These are phyloP conservation scores for Coelastrella sp. DNA, from an alignment of 139 green algal species.

Conservation along the genomic window DNA sequence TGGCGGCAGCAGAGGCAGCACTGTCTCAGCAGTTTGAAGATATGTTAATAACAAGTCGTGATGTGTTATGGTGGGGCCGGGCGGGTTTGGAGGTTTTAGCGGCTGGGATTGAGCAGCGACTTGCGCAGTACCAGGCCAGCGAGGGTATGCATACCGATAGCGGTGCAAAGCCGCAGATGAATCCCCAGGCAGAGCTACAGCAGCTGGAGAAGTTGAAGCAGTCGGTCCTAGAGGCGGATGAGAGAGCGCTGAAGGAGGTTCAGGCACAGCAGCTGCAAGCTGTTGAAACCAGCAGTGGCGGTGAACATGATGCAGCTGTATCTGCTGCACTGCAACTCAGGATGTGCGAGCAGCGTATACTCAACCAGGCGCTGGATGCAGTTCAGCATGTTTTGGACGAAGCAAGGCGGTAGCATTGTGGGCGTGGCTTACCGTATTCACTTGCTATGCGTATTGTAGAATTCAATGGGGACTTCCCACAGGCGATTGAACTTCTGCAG, in stretches of 20 bases:
- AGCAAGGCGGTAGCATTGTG: neutral
- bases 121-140: neutral
- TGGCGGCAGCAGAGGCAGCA: neutral
- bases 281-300: neutral
- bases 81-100: slow-evolving; percentile 1
- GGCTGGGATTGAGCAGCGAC: neutral
- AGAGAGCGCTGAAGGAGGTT: neutral
- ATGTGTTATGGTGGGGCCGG: slow-evolving; percentile 6
- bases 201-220: neutral
- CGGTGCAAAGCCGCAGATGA: no score
- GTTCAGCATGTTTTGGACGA: neutral
- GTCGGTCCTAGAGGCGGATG: neutral
- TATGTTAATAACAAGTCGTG: neutral
- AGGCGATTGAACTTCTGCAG: no score
- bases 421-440: neutral
- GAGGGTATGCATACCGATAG: neutral
- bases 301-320: slow-evolving; percentile 32
- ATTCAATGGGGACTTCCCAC: no score
- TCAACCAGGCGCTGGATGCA: neutral
- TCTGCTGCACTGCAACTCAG: slow-evolving; percentile 21
- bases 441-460: neutral
- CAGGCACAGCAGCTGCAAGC: neutral
- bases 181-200: neutral
- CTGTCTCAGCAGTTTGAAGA: slow-evolving; percentile 24
- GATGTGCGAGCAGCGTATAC: slow-evolving; percentile 27